Conservation (phyloP, 163 green algal species). For the Smithsoniella earleae region DNA sequence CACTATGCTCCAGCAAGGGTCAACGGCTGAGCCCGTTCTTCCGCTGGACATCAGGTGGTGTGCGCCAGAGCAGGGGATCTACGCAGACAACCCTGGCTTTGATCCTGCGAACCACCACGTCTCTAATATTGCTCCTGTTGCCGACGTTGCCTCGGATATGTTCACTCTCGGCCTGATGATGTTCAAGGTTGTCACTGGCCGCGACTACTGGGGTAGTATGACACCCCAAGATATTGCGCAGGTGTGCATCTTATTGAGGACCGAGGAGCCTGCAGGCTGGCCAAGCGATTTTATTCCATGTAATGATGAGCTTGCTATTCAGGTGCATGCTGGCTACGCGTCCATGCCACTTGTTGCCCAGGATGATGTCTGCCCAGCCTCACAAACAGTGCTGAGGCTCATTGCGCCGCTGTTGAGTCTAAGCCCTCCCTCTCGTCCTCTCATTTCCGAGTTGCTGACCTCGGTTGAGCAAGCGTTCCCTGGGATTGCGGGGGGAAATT, state of each 20-base stretch:
- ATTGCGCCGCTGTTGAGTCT: constrained; percentile 1
- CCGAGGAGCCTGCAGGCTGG: too few species aligned
- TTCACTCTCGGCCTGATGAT: constrained; percentile 15
- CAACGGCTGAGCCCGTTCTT: constrained; percentile 14
- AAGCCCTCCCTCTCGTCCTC: background rate
- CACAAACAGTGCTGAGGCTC: too few species aligned
- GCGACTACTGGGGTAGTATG: constrained; percentile 15
- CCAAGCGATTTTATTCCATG: background rate
- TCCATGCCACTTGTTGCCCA: too few species aligned
- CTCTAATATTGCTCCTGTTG: background rate
- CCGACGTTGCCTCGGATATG: constrained; percentile 25
- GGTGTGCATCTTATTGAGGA: too few species aligned
- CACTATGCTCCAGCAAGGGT: constrained; percentile 24
- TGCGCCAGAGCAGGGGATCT: constrained; percentile 3
- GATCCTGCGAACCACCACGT: background rate
- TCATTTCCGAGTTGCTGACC: background rate
- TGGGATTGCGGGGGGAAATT: too few species aligned
- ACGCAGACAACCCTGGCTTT: background rate
- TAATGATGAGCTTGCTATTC: background rate
- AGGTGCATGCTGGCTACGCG: background rate
- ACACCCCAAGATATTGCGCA: background rate
- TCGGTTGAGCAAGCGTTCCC: background rate
- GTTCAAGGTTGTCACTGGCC: background rate
- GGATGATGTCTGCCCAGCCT: too few species aligned
- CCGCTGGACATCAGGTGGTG: constrained; percentile 13